Conservation (phyloP, 2,329 filamentous ascomycete species). For the Rhynchosporium agropyri region DNA sequence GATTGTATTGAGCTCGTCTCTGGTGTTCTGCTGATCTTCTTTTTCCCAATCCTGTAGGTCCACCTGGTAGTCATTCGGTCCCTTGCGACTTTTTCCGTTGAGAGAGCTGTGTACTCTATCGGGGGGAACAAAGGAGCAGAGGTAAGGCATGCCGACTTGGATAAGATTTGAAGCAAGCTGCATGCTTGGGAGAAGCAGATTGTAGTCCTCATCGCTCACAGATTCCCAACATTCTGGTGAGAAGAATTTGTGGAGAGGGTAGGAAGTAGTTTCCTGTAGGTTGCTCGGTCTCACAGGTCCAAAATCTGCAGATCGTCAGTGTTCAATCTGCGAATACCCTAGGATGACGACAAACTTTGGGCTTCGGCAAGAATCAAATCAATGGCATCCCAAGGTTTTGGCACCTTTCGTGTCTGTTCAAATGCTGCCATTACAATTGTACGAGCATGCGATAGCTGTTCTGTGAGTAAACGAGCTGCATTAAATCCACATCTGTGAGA, state of each 20-base stretch:
- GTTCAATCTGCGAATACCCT: not conserved
- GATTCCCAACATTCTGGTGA: slow-evolving; percentile 27
- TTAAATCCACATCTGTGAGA: not conserved
- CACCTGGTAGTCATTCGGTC: not conserved
- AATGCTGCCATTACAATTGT: not conserved
- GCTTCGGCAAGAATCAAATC: slow-evolving; percentile 7
- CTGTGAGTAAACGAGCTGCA: not conserved
- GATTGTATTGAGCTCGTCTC: slow-evolving; percentile 29
- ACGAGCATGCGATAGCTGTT: not conserved
- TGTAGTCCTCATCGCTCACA: slow-evolving; percentile 30
- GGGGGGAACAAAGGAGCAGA: slow-evolving; percentile 34
- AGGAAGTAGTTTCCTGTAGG: slow-evolving; percentile 15
- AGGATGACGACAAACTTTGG: not conserved
- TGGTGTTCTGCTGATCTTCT: slow-evolving; percentile 22
- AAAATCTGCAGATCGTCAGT: slow-evolving; percentile 9
- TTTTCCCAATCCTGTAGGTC: slow-evolving; percentile 1
- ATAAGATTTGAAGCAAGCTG: slow-evolving; percentile 35
- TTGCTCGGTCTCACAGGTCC: slow-evolving; percentile 17
- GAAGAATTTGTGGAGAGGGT: slow-evolving; percentile 29
- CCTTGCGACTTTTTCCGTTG: not conserved
- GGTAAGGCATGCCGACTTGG: slow-evolving; percentile 32
- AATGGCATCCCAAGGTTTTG: not conserved
- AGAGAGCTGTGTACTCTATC: slow-evolving; percentile 18
- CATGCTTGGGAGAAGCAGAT: slow-evolving; percentile 34
- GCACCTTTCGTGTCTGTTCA: not conserved